Evolutionary conservation across 139 green algal species (phyloP), one percentile per base, ranked within the genome.

Genomic region (Zygnema cylindricum): DNA sequence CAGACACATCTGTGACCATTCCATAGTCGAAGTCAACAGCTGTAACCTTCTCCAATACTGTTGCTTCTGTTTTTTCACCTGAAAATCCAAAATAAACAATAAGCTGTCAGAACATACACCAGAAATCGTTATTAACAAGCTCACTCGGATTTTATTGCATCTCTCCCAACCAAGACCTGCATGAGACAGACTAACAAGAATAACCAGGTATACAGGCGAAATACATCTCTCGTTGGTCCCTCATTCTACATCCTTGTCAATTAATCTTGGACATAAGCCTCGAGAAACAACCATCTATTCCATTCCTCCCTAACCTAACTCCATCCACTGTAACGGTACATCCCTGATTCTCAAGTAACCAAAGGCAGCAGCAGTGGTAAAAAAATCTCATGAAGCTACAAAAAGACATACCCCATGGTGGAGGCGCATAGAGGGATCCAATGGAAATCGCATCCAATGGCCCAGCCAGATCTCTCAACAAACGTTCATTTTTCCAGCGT

Each of bases 371-470:
- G n/a, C n/a, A n/a, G n/a, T n/a, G n/a, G n/a, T n/a, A n/a, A n/a
- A n/a, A n/a, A n/a, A n/a, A n/a, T n/a, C n/a, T n/a, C n/a, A n/a
- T n/a, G n/a, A n/a, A n/a, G n/a, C n/a, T n/a, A n/a, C 25, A 30
- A 71, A 71, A 49, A 43, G n/a, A 89, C 43, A 2, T 89, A 89
- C 86, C 86, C 86, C 86, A 91, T 3, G 87, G 87, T 32, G 87
- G 87, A 33, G 87, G 87, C 22, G 69, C 81, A 85, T 79, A 91
- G 82, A 91, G 87, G 11, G 39, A 41, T 33, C 22, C 55, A 32
- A 91, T 91, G 25, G 87, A 40, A 0, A 69, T 32, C 1, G 84
- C 87, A 42, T 91, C 85, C 2, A 91, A 55, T 33, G 87, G 87
- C 21, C 87, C 87, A 30, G 87, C 81, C 81, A 91, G 30, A 23